Evolutionary conservation across 2,329 filamentous ascomycete genomes (phyloP), one percentile per base, ranked within the genome.

Genomic region (Talaromyces atroroseus): DNA sequence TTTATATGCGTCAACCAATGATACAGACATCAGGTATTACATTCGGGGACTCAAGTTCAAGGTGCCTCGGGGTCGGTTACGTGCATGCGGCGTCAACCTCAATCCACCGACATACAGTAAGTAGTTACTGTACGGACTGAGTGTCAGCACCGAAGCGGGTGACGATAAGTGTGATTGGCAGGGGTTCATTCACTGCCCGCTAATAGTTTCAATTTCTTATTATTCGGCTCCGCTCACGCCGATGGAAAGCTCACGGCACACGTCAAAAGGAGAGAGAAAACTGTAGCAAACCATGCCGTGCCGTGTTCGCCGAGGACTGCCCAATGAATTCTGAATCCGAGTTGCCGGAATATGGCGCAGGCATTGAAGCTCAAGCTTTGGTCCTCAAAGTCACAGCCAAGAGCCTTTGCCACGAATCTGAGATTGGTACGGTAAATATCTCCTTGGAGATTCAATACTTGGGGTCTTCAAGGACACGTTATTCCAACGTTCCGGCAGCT

Each of bases 361-460:
- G 42, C 65, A 68, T 5, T 56, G 57, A 12, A 69, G 26, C 56
- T 67, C 60, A 12, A 58, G 49, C 2, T 54, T 51, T n/a, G 62
- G 21, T 57, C 57, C 5, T 59, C 55, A 20, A 48, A 56, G 29
- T 52, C 55, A 47, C 67, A 68, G 20, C 64, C 64, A 23, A 68
- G 48, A n/a, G 60, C 52, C 16, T 56, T 54, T 10, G 66, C 66
- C 21, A 65, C 62, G 48, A 67, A 66, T 3, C 32, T 57, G 34
- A 57, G 54, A 44, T 57, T 57, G 32, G 50, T 54, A n/a, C 52
- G 34, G 16, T 42, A 36, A 3, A 36, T 20, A 23, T 57, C 55
- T 42, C 49, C 48, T 14, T 49, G 18, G 36, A 40, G 5, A 18
- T n/a, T 40, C 36, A 18, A 40, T 18, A 18, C 36, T 18, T 4